Evolutionary conservation across 2,329 filamentous ascomycete species (phyloP), one percentile per base, ranked within the genome.

Genomic region (Sporothrix globosa): DNA sequence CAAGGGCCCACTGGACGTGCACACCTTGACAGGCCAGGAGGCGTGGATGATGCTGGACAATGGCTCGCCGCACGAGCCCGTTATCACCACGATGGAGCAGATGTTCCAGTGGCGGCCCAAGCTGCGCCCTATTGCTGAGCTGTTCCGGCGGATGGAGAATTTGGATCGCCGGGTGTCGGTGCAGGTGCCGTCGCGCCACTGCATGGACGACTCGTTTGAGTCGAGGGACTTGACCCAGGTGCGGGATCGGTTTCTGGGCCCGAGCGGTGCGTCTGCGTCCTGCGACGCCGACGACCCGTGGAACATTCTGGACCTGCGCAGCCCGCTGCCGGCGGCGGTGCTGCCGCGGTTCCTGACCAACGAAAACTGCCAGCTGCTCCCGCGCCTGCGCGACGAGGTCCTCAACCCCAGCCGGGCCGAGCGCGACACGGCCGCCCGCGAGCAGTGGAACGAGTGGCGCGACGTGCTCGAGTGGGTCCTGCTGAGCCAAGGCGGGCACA

Each of bases 371-470:
- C 76, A 77, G 69, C 73, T 78, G 46, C 74, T 78, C 27, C 75
- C 74, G 14, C 74, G 74, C 14, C 72, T 78, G 44, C 75, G 76
- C 4, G 74, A 77, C 72, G 72, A 74, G 10, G 74, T 76, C 74
- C 76, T 85, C 21, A 83, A 83, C 75, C 82, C 79, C 68, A 65
- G 70, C 39, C 74, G 75, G 19, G 76, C 76, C 4, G 75, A 77
- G 70, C 75, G 77, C 58, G 73, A 72, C n/a, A 73, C 73, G 41
- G 77, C 75, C 0, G 73, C 75, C 24, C 71, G 72, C 9, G 71
- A 76, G 67, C 72, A 79, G 41, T 80, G 77, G 78, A 76, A 76
- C 66, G 75, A 76, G 69, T 80, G 77, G 79, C 75, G 74, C 21
- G 74, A 79, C 61, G 74, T 80, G 48, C 69, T 77, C 4, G 74